Base-by-base conservation (phyloP, 2,329 filamentous ascomycete species). In the Ophiocordyceps camponoti-leonardi region DNA sequence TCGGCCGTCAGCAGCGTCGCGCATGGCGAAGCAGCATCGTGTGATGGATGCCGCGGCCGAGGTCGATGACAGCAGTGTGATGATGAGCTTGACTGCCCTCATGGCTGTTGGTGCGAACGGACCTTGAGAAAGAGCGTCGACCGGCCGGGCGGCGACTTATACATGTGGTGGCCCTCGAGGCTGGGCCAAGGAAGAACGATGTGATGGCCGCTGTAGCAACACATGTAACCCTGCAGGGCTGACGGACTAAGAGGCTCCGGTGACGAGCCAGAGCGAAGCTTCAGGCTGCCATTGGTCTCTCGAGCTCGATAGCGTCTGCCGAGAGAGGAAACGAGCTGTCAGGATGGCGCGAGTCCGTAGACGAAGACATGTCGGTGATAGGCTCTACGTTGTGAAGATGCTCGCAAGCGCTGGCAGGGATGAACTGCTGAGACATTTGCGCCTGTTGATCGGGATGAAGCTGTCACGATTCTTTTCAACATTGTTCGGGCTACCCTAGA, bases 1-100 rank as follows among this genome's bases (percentile, higher is more conserved):
- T 14, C 51, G 49, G 19, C 53, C 50, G 22, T 48, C 51, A 39
- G 51, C 45, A 16, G 50, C 46, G 14, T 61, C 56, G 26, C 52
- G 52, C 19, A 62, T 50, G 11, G 53, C 52, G 49, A 62, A 62
- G 50, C 60, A 62, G 48, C 44, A 22, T 51, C 49, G 16, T 48
- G 26, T 28, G 26, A 4, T 28, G 26, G 26, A 28, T 4, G 39
- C 7, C 49, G 54, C 39, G 35, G 26, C 46, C 42, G 30, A 52
- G 41, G 28, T 46, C 42, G 23, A 54, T 44, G 11, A 54, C 56
- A 19, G 51, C 47, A n/a, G 55, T 54, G 16, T 16, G 31, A 16
- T 33, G 31, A 33, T 16, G 31, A 33, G 31, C 16, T n/a, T 33
- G 13, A 33, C 16, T 33, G 16, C 31, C 31, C 31, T 33, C 31